Evolutionary conservation across 1,139 yeast species (phyloP), one percentile per base, ranked within the genome.

Genomic region (Debaryomyces sp.): DNA sequence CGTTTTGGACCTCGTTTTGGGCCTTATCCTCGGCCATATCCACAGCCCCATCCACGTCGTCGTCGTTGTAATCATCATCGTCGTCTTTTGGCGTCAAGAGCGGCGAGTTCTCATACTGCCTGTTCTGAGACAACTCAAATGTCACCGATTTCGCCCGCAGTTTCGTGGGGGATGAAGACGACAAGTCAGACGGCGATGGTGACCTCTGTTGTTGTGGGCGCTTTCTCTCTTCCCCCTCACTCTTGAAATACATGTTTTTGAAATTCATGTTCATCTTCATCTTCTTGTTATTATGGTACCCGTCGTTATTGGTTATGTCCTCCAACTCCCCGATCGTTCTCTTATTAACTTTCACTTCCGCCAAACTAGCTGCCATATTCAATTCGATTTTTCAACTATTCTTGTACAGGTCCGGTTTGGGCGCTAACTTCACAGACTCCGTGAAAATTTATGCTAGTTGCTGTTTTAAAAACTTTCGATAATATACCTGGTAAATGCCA

Each of bases 51-150:
- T 37, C 41, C 23, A 13, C 45, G 2, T 26, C 46, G 26, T 46
- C 56, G 15, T 51, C 50, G 7, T 52, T 60, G 32, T 59, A 61
- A 15, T 15, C n/a, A 46, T 71, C 73, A 46, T 72, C 76, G 39
- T 74, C 78, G 27, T 75, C 77, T 51, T 73, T 74, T 9, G 80
- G 80, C 1, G 80, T 75, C 49, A 75, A 63, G 37, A 75, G 63
- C 6, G 78, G 77, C 46, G 74, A 65, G 50, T 58, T 59, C 33
- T 67, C 67, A 51, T 66, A 67, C 32, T 53, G 56, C 53, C 61
- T 60, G 48, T 64, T 66, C 30, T 57, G 49, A 5, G 58, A 53
- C 30, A 62, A 55, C 37, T 61, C 67, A 50, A 67, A 67, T 44
- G 64, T 55, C 6, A 66, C 71, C 12, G 63, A 56, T 55, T 66